These are phyloP conservation scores for Larix kaempferi DNA, from an alignment of 75 land plant genomes.

Conservation along the genomic window DNA sequence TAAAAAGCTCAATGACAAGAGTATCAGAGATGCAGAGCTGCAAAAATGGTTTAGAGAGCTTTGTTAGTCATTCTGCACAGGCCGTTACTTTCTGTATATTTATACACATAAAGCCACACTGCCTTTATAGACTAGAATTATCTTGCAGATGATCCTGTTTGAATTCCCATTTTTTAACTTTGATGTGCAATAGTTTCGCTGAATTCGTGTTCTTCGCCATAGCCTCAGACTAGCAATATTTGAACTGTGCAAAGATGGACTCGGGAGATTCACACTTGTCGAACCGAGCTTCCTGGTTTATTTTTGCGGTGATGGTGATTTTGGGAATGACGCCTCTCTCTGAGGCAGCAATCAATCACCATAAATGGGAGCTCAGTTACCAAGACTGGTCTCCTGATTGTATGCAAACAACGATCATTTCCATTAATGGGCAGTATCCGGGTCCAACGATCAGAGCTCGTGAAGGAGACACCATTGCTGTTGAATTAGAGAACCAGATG, in stretches of 20 bases:
- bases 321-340: neutral
- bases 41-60: no score
- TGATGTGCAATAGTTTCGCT: no score
- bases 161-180: no score
- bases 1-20: no score
- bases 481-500: constrained; percentile 59
- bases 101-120: no score
- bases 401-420: constrained; percentile 9
- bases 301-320: neutral
- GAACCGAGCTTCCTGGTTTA: neutral
- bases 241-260: neutral
- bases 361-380: constrained; percentile 43
- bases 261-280: neutral
- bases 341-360: constrained; percentile 15
- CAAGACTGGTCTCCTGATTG: constrained; percentile 48
- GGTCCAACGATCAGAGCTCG: constrained; percentile 71
- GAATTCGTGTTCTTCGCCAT: no score
- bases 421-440: constrained; percentile 59
- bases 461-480: constrained; percentile 70
- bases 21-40: no score
- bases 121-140: no score
- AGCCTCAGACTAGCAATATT: no score
- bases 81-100: no score
- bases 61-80: no score
- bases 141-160: no score